Conservation (phyloP, 257 asterid genomes). For the Fraxinus cuspidata region DNA sequence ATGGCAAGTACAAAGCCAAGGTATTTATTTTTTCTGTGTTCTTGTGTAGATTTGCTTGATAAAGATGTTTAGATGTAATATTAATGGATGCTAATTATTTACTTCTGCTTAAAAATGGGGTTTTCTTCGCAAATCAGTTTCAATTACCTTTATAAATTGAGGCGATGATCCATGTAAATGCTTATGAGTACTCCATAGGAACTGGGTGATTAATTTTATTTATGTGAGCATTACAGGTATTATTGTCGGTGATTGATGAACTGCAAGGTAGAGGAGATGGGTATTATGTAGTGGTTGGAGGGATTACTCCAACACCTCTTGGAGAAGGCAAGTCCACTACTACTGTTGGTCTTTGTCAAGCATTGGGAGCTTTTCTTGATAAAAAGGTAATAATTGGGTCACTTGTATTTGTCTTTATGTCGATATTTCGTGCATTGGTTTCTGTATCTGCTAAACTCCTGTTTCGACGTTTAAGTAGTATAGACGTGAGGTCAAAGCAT, state of each 20-base stretch:
- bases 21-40: conserved; percentile 27
- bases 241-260: conserved; percentile 75
- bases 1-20: conserved; percentile 94
- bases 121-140: not conserved
- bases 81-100: not conserved
- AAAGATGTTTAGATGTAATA: not conserved
- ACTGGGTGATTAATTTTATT: not conserved
- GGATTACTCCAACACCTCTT: conserved; percentile 99
- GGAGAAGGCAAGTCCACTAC: conserved; percentile 99
- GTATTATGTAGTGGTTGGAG: conserved; percentile 95
- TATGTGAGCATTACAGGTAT: conserved; percentile 50
- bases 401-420: not conserved
- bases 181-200: not conserved
- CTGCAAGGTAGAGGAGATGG: conserved; percentile 68
- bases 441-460: not conserved
- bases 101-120: not conserved
- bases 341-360: conserved; percentile 98
- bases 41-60: not conserved
- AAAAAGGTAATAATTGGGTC: conserved; percentile 57
- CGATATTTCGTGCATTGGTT: not conserved
- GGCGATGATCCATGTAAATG: not conserved
- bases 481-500: not conserved
- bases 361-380: conserved; percentile 93
- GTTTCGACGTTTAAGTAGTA: not conserved
- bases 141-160: not conserved